Base-by-base conservation (phyloP, 345 rosid genomes). In the Camelina laxa region DNA sequence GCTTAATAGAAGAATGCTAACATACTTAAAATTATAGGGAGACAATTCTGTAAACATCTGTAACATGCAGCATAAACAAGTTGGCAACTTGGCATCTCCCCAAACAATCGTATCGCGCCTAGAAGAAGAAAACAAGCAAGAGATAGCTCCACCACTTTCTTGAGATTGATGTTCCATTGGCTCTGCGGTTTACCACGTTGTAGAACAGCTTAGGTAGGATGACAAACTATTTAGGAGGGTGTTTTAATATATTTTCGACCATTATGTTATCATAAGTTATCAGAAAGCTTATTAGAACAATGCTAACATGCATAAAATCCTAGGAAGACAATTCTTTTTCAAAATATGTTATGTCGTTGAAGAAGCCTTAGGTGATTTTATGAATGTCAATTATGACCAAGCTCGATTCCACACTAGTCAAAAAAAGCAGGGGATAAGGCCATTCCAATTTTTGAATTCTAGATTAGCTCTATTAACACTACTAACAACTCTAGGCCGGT, bases 41-140 rank as follows among this genome's bases (percentile, higher is more conserved):
- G n/a, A n/a, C n/a, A n/a, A n/a, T n/a, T n/a, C 8, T 53, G 16
- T 16, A 19, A 41, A 31, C 13, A 27, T 41, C 9, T 60, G 11
- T 17, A 42, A 60, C 51, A 17, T 79, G 82, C 91, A 92, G 97
- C 72, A 57, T 89, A 67, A 89, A 85, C 80, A 92, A 87, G 69
- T 63, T 70, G 78, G n/a, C n/a, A n/a, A n/a, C n/a, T n/a, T n/a
- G n/a, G 70, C 84, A 21, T 82, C 81, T 73, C 73, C 88, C 0
- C 84, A 83, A 36, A 64, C 83, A 42, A 79, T 89, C 4, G 70
- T 88, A 2, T 63, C 78, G 1, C 57, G 47, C 1, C 87, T 92
- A 30, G 88, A 83, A 70, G 87, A 80, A 79, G 88, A 5, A 82
- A 82, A 60, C 82, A 83, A 85, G 61, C 39, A 62, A 54, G 67